Conservation (phyloP, 1,284 basidiomycete genomes). For the Microbotryum saponariae region DNA sequence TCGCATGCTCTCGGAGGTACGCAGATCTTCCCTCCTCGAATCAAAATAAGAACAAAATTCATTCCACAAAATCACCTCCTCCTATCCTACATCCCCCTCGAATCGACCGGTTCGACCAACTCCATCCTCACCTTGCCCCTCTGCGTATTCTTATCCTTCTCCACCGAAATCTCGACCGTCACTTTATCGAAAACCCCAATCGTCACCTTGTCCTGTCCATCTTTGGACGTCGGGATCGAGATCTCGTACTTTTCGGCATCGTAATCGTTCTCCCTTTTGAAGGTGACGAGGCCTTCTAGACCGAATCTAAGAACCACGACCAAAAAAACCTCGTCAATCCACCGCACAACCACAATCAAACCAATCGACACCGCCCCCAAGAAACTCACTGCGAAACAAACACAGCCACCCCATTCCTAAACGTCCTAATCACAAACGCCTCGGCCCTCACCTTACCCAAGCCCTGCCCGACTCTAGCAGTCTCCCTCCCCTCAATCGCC, state of each 20-base stretch:
- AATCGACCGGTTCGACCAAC: slow-evolving; percentile 53
- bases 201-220: slow-evolving; percentile 47
- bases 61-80: too few species aligned
- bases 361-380: background rate
- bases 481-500: slow-evolving; percentile 54
- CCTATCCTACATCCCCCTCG: slow-evolving; percentile 7
- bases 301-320: slow-evolving; percentile 57
- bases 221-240: slow-evolving; percentile 31
- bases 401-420: slow-evolving; percentile 89
- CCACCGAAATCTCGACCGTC: slow-evolving; percentile 76
- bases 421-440: slow-evolving; percentile 89
- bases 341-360: slow-evolving; percentile 6
- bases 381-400: slow-evolving; percentile 79
- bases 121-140: slow-evolving; percentile 86
- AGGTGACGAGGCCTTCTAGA: slow-evolving; percentile 86
- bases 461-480: slow-evolving; percentile 49
- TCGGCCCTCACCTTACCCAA: slow-evolving; percentile 60
- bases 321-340: slow-evolving; percentile 7
- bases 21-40: too few species aligned
- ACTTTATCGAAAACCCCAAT: slow-evolving; percentile 85
- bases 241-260: slow-evolving; percentile 87
- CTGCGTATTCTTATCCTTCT: slow-evolving; percentile 92
- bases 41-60: too few species aligned
- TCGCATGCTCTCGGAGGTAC: too few species aligned
- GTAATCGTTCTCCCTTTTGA: slow-evolving; percentile 78